Evolutionary conservation across 1,139 yeast species (phyloP), one percentile per base, ranked within the genome.

Genomic region (Yamadazyma aaseri): DNA sequence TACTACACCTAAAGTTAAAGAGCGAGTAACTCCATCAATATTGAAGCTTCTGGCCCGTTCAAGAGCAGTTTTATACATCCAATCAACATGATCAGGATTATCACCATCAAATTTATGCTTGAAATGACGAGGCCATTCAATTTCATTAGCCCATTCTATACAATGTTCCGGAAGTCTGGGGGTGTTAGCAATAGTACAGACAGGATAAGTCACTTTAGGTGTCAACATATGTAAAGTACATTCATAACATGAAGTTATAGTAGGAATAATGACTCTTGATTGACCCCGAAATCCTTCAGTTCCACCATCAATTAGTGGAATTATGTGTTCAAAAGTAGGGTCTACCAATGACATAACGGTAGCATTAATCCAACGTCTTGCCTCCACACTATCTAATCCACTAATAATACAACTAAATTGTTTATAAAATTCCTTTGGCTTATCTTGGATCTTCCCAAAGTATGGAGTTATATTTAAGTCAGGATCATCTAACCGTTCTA

Each of bases 241-340:
- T 56, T 92, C 97, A 63, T 87, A 90, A 60, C 98, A 92, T 1
- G 96, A 83, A 0, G 92, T 78, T 20, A 87, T 58, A 0, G 90
- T 79, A 0, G 98, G 97, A 12, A 89, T 60, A 26, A 90, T 87
- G 8, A 89, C 86, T 50, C 96, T 80, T 11, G 90, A 79, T 52
- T 92, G 97, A 4, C 98, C 98, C 45, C 86, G 74, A 51, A 92
- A 84, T 0, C 97, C 97, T 53, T 92, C 97, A 0, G 96, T 85
- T 3, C 97, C 98, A 2, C 97, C 97, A 53, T 92, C 98, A 20
- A 92, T 79, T 53, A 92, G 60, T 0, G 97, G 97, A 26, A 86
- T 82, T 20, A 86, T 60, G 8, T 61, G 58, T 30, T 73, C 75
- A 5, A 37, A 30, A 34, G 73, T 71, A 5, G 66, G 60, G 40